Percentiles rank a stretch among this genome's conserved stretches.
These are phyloP conservation scores for Alternaria sp. DNA, from an alignment of 2,329 filamentous ascomycete species.

Conservation along the genomic window DNA sequence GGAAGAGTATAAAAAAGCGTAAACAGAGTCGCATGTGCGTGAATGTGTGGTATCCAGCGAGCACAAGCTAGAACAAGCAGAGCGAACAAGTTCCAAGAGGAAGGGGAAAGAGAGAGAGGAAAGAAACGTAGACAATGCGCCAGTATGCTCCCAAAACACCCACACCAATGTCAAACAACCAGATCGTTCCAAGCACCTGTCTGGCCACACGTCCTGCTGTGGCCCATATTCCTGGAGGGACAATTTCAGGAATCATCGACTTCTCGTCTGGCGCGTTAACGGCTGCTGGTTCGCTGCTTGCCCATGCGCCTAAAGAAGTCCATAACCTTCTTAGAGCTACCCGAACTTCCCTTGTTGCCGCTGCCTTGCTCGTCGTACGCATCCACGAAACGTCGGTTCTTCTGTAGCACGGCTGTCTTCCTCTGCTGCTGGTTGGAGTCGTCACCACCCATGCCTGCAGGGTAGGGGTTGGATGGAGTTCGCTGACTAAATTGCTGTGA, in stretches of 20 bases:
- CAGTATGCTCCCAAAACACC: slow-evolving; percentile 1
- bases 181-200: neutral
- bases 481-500: slow-evolving; percentile 26
- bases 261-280: slow-evolving; percentile 3
- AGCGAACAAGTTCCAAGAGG: neutral
- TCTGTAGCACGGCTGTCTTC: slow-evolving; percentile 70
- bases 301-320: slow-evolving; percentile 94
- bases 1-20: neutral
- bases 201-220: neutral
- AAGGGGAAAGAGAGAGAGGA: neutral
- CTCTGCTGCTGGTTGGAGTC: slow-evolving; percentile 27
- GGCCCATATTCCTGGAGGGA: neutral
- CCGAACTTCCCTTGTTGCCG: slow-evolving; percentile 52
- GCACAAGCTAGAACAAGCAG: neutral
- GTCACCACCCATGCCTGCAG: slow-evolving; percentile 47
- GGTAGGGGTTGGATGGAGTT: slow-evolving; percentile 43
- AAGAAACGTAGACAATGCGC: slow-evolving; percentile 4
- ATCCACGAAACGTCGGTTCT: slow-evolving; percentile 85
- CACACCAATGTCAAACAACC: neutral
- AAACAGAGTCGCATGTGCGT: neutral
- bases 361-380: slow-evolving; percentile 72
- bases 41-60: slow-evolving; percentile 8
- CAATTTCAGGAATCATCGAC: neutral
- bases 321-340: slow-evolving; percentile 92
- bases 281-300: slow-evolving; percentile 63